Base-by-base conservation (phyloP, 768 basidiomycete species). In the Pulveroboletus sp. region DNA sequence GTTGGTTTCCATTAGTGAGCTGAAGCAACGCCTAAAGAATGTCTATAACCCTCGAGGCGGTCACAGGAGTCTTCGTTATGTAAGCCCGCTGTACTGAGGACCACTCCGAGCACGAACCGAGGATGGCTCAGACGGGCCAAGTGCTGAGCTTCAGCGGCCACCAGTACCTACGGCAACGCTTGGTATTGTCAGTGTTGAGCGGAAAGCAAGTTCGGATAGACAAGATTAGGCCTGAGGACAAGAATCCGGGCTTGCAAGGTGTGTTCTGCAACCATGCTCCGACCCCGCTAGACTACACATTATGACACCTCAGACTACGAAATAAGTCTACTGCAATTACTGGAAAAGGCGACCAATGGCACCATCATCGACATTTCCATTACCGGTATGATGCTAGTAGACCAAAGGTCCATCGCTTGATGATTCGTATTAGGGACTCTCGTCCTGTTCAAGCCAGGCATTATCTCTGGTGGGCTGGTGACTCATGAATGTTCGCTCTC, bases 201-300 rank as follows among this genome's bases (percentile, higher is more conserved):
- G 92, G 94, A 45, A 89, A 87, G 59, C 73, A 85, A 37, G 80
- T 95, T 4, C 78, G 82, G 49, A 87, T 98, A 36, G 85, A 93
- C 62, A 85, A 82, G 57, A 96, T 99, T 51, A 83, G 96, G 26
- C 74, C 89, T 1, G 83, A 92, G 30, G 93, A 97, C 70, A 93
- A 93, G 61, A 88, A 98, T 66, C 94, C 95, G 24, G 96, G 96
- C 66, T 71, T 99, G n/a, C 74, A 83, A 79, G 92, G 91, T 92
- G 50, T 40, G 72, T 49, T 32, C 35, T 39, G 12, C 35, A 43
- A 38, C 46, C 24, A 28, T 18, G n/a, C n/a, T 30, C 18, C 26
- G 2, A 40, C 39, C 43, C 52, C 39, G 45, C 40, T 39, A 27
- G 27, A 50, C 39, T 4, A 28, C 30, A 15, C n/a, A 8, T 35